Percentiles rank a stretch among this genome's conserved stretches.
These are phyloP conservation scores for Taphrina wiesneri DNA, from an alignment of 1,139 yeast species.

Conservation along the genomic window DNA sequence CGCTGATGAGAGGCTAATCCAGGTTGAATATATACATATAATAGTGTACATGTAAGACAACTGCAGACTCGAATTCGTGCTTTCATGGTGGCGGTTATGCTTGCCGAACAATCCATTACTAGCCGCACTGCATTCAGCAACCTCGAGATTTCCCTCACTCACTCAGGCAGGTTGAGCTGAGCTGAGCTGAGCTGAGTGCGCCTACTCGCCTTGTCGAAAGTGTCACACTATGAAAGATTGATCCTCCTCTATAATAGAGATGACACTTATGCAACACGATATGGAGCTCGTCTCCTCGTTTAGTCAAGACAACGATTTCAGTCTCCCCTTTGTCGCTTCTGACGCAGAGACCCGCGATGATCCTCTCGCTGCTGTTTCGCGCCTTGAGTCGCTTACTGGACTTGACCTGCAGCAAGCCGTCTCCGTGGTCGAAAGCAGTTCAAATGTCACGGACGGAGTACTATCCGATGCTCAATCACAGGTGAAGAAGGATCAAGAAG, in stretches of 20 bases:
- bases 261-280: conserved; percentile 24
- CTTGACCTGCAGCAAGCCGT: background rate
- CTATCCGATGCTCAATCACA: background rate
- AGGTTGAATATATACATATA: too few species aligned
- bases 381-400: background rate
- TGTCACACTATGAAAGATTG: conserved; percentile 10
- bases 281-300: conserved; percentile 16
- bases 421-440: background rate
- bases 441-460: background rate
- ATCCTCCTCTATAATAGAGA: conserved; percentile 3
- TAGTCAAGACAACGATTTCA: conserved; percentile 5
- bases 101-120: too few species aligned
- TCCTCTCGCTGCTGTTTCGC: conserved; percentile 1
- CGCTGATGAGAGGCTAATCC: too few species aligned
- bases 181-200: conserved; percentile 3
- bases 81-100: too few species aligned
- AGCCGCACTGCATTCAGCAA: background rate
- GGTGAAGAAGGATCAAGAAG: background rate
- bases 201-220: conserved; percentile 12
- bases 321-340: conserved; percentile 5
- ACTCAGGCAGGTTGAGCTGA: too few species aligned
- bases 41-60: too few species aligned
- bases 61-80: too few species aligned
- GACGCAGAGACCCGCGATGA: background rate
- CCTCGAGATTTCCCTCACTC: background rate